phyloP scores from a whole-genome alignment of 345 rosid genomes.

The Combretum micranthum region DNA sequence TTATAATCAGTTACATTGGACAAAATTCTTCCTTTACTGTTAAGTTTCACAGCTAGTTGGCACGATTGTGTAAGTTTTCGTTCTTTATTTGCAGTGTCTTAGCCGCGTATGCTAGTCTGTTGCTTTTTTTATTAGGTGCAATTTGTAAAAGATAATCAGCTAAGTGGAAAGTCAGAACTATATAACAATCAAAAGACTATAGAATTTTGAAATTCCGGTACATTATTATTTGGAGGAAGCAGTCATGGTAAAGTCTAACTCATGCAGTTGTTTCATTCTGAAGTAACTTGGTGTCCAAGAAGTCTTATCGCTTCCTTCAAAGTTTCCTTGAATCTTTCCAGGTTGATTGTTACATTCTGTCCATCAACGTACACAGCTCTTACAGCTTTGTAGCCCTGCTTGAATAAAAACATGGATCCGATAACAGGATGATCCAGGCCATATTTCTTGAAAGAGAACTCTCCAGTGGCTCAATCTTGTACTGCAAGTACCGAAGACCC shows the following conservation, averaged over 20 bases:
- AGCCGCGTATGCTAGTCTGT: no score
- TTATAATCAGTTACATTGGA: no score
- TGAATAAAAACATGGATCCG: conserved; percentile 15
- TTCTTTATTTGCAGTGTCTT: no score
- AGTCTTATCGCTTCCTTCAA: conserved; percentile 22
- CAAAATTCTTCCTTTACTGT: no score
- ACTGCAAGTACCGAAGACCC: conserved; percentile 30
- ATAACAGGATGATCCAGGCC: conserved; percentile 25
- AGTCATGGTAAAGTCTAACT: not conserved
- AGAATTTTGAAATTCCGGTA: no score
- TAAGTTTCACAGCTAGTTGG: no score
- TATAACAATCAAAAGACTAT: no score
- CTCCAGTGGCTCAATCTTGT: conserved; percentile 31
- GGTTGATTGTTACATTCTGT: conserved; percentile 24
- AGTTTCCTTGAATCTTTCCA: conserved; percentile 22
- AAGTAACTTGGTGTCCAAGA: not conserved
- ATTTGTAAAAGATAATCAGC: no score
- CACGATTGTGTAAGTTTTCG: no score
- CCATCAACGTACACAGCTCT: conserved; percentile 25
- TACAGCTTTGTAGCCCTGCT: conserved; percentile 18
- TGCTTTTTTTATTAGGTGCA: no score
- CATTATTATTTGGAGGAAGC: no score
- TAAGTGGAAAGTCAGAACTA: no score
- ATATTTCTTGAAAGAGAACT: conserved; percentile 23
- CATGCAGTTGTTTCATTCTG: not conserved